Percentiles rank a stretch among this genome's conserved stretches.
Conservation (phyloP, 2,329 filamentous ascomycete species). For the Ophiostoma himal-ulmi region DNA sequence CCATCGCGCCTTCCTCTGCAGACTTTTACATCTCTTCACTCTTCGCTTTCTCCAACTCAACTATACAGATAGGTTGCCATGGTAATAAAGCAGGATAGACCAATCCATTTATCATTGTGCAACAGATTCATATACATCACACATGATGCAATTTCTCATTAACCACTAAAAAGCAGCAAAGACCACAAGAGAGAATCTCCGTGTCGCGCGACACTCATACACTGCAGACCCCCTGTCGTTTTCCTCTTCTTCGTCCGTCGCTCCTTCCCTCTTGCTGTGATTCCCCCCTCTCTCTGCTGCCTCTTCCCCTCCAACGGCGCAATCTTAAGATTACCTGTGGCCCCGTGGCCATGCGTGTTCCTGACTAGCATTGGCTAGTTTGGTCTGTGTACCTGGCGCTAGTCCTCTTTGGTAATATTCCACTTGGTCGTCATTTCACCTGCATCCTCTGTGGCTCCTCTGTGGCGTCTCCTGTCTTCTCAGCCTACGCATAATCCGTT, state of each 20-base stretch:
- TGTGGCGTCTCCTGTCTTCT: neutral
- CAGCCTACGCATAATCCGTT: neutral
- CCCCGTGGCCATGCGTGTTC: conserved; percentile 6
- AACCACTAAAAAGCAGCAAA: neutral
- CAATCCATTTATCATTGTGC: neutral
- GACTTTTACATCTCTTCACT: no score
- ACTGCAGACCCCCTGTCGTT: neutral
- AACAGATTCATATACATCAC: neutral
- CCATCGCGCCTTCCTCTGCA: no score
- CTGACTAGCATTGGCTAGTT: neutral
- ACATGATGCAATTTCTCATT: neutral
- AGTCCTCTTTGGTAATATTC: neutral
- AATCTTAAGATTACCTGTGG: neutral
- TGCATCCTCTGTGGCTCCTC: neutral
- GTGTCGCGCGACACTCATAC: neutral
- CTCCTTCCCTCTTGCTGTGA: neutral
- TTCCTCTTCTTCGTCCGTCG: neutral
- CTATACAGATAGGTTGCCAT: neutral
- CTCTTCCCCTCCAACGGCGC: conserved; percentile 9
- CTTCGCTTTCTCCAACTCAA: neutral
- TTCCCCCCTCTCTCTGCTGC: neutral
- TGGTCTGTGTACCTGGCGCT: neutral
- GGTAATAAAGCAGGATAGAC: neutral
- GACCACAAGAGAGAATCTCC: neutral
- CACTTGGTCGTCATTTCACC: neutral